Conservation (phyloP, 306 rosid species). For the Cucumis hystrix region DNA sequence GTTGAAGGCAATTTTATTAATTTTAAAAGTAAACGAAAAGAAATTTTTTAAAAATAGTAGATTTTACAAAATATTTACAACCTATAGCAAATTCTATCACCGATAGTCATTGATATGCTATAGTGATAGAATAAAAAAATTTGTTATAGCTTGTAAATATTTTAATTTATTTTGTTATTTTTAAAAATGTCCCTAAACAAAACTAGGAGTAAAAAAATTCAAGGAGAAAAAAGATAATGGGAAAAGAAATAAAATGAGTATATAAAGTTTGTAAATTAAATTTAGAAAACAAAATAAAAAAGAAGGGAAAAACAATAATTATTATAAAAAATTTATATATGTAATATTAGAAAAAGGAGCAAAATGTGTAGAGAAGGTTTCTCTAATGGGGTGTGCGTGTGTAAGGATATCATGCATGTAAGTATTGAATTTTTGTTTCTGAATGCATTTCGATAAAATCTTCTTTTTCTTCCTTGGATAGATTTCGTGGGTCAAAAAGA, state of each 20-base stretch:
- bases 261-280: background rate
- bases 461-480: conserved; percentile 15
- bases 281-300: background rate
- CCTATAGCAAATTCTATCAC: too few relatives aligned
- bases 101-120: too few relatives aligned
- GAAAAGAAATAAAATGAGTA: background rate
- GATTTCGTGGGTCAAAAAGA: conserved; percentile 47
- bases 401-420: background rate
- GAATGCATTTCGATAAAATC: background rate
- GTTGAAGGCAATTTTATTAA: background rate
- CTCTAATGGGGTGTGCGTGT: too few relatives aligned
- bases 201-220: background rate
- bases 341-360: background rate
- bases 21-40: background rate
- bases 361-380: too few relatives aligned
- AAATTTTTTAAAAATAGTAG: too few relatives aligned
- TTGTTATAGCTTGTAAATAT: too few relatives aligned
- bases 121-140: too few relatives aligned
- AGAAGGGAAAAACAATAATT: background rate
- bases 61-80: too few relatives aligned
- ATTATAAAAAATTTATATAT: background rate
- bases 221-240: background rate
- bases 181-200: too few relatives aligned
- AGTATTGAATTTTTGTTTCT: background rate
- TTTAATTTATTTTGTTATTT: too few relatives aligned